A percentile compares a stretch with the other conserved stretches of the same genome.
Conservation (phyloP, 2,329 filamentous ascomycete species). For the Colletotrichum eremochloae region DNA sequence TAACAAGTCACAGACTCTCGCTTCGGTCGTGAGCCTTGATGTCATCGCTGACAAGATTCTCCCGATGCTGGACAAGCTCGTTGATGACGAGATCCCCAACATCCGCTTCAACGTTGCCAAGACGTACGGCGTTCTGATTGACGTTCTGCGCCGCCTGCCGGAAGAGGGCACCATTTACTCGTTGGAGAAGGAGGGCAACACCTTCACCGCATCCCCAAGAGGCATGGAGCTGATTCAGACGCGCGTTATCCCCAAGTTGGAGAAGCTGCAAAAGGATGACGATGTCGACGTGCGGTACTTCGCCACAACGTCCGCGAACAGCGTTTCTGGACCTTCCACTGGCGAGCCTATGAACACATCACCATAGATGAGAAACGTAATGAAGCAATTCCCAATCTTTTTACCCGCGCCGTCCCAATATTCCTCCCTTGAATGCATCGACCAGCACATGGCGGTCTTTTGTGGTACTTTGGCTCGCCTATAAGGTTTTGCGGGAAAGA, state of each 20-base stretch:
- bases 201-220: conserved; percentile 74
- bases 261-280: conserved; percentile 96
- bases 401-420: conserved; percentile 26
- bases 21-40: conserved; percentile 90
- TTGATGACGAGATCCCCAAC: conserved; percentile 95
- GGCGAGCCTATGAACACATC: conserved; percentile 76
- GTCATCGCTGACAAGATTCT: conserved; percentile 95
- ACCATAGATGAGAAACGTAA: conserved; percentile 68
- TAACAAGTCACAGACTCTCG: conserved; percentile 78
- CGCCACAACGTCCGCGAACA: conserved; percentile 86
- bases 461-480: conserved; percentile 25
- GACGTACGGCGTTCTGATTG: conserved; percentile 91
- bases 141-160: conserved; percentile 91
- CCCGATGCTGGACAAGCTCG: conserved; percentile 95
- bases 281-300: conserved; percentile 99
- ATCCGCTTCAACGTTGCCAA: conserved; percentile 99
- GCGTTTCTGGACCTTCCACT: conserved; percentile 61
- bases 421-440: conserved; percentile 33
- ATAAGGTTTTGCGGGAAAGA: conserved; percentile 19
- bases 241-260: conserved; percentile 88
- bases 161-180: conserved; percentile 88
- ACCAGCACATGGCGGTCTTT: conserved; percentile 23
- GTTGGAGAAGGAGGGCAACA: conserved; percentile 81
- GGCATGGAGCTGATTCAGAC: conserved; percentile 86
- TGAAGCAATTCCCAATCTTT: conserved; percentile 66